Conservation (phyloP, 805 yeast genomes). For the Pichia membranifaciens region DNA sequence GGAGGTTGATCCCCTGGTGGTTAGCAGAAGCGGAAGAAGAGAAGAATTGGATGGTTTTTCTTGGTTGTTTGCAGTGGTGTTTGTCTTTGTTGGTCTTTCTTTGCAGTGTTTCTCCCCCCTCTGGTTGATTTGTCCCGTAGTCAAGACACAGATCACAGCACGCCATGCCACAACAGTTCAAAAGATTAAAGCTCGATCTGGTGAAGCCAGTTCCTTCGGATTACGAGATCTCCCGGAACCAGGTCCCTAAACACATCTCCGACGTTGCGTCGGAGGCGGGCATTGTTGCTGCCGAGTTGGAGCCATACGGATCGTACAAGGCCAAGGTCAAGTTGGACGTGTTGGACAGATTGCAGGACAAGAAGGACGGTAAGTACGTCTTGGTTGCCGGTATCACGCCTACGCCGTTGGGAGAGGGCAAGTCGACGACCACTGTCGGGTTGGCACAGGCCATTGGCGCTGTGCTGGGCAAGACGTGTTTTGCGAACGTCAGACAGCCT, state of each 20-base stretch:
- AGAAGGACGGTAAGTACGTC: conserved; percentile 76
- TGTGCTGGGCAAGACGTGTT: conserved; percentile 70
- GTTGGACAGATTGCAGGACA: conserved; percentile 57
- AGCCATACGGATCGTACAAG: conserved; percentile 82
- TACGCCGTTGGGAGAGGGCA: conserved; percentile 97
- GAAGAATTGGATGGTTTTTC: too few relatives aligned
- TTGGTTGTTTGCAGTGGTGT: too few relatives aligned
- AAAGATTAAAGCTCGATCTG: conserved; percentile 33
- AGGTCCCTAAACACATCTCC: conserved; percentile 76
- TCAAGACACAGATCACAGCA: too few relatives aligned
- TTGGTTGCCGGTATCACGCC: conserved; percentile 97
- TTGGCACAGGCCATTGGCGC: conserved; percentile 96
- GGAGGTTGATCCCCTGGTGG: too few relatives aligned
- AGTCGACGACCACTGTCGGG: conserved; percentile 93
- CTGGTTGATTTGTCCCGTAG: neutral
- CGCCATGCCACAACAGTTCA: conserved; percentile 29
- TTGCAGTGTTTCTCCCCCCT: too few relatives aligned
- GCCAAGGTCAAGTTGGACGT: conserved; percentile 76
- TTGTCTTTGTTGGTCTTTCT: too few relatives aligned
- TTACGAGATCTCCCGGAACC: conserved; percentile 82
- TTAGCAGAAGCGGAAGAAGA: too few relatives aligned
- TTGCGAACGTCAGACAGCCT: conserved; percentile 96
- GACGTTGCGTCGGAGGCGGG: conserved; percentile 78
- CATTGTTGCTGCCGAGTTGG: conserved; percentile 70
- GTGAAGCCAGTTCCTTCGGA: conserved; percentile 81